phyloP scores from a whole-genome alignment of 2,329 filamentous ascomycete genomes.

The Saccharata proteae region DNA sequence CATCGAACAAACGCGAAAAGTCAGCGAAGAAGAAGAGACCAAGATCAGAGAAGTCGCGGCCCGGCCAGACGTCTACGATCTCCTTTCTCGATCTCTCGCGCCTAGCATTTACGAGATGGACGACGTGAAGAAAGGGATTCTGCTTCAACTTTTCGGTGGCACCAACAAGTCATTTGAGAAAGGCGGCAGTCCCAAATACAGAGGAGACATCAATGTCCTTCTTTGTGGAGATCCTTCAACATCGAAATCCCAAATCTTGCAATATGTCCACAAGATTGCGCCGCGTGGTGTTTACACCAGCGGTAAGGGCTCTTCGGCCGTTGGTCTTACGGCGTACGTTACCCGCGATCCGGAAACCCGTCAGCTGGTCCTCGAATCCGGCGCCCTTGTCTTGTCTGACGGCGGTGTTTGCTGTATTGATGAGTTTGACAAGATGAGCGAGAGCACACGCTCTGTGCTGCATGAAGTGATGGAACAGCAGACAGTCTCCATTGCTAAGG shows the following conservation, averaged over 20 bases:
- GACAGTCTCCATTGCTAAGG: constrained; percentile 66
- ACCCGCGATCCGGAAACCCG: constrained; percentile 63
- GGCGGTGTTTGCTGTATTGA: constrained; percentile 69
- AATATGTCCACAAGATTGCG: constrained; percentile 96
- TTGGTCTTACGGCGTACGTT: constrained; percentile 66
- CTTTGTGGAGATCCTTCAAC: constrained; percentile 96
- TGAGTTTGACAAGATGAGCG: constrained; percentile 72
- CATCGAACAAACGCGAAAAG: constrained; percentile 71
- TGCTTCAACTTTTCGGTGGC: constrained; percentile 91
- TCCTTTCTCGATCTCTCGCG: constrained; percentile 79
- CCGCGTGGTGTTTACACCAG: constrained; percentile 73
- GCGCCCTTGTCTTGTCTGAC: constrained; percentile 60
- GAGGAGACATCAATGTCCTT: constrained; percentile 94
- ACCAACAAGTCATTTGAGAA: constrained; percentile 98
- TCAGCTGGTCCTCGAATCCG: constrained; percentile 62
- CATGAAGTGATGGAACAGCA: constrained; percentile 78
- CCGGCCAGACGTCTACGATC: constrained; percentile 81
- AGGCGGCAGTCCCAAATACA: constrained; percentile 86
- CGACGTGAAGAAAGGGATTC: constrained; percentile 95
- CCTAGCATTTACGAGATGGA: constrained; percentile 97
- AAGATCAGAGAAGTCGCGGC: constrained; percentile 74
- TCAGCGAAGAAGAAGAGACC: constrained; percentile 74
- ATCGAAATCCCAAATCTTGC: constrained; percentile 84
- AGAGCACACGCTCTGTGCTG: constrained; percentile 59
- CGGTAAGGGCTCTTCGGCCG: constrained; percentile 63